phyloP scores from a whole-genome alignment of 208 protist species.

The Sergeia podlipaevii region DNA sequence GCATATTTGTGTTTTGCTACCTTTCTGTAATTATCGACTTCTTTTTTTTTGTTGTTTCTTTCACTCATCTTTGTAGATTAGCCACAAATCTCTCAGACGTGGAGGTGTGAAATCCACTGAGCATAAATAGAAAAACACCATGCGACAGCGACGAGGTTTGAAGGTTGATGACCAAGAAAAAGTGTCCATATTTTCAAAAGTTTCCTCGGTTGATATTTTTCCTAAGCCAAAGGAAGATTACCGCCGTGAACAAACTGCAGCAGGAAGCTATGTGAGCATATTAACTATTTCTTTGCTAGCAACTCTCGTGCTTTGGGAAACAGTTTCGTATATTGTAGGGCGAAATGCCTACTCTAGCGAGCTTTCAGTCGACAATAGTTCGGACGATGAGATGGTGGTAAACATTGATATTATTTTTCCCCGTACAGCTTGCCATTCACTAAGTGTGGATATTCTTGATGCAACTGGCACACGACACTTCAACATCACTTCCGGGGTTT shows the following conservation, averaged over 20 bases:
- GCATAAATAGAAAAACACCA: not conserved
- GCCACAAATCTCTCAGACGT: not conserved
- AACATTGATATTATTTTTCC: slow-evolving; percentile 84
- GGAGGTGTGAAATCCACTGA: not conserved
- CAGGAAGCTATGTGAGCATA: slow-evolving; percentile 44
- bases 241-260: slow-evolving; percentile 37
- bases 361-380: slow-evolving; percentile 49
- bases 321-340: slow-evolving; percentile 34
- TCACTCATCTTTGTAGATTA: not conserved
- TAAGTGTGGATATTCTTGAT: slow-evolving; percentile 77
- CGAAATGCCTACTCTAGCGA: slow-evolving; percentile 58
- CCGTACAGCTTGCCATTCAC: slow-evolving; percentile 41
- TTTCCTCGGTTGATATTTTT: slow-evolving; percentile 52
- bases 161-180: not conserved
- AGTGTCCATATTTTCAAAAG: slow-evolving; percentile 16
- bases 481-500: slow-evolving; percentile 50
- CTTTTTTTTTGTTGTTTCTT: not conserved
- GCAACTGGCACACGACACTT: slow-evolving; percentile 37
- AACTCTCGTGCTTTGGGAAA: slow-evolving; percentile 54
- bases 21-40: too few relatives aligned
- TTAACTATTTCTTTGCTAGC: slow-evolving; percentile 33
- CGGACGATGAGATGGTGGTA: slow-evolving; percentile 43
- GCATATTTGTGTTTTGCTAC: too few relatives aligned
- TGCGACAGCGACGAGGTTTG: not conserved
- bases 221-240: slow-evolving; percentile 68